These are phyloP conservation scores for Fusarium duplospermum DNA, from an alignment of 2,329 filamentous ascomycete genomes.

Conservation along the genomic window DNA sequence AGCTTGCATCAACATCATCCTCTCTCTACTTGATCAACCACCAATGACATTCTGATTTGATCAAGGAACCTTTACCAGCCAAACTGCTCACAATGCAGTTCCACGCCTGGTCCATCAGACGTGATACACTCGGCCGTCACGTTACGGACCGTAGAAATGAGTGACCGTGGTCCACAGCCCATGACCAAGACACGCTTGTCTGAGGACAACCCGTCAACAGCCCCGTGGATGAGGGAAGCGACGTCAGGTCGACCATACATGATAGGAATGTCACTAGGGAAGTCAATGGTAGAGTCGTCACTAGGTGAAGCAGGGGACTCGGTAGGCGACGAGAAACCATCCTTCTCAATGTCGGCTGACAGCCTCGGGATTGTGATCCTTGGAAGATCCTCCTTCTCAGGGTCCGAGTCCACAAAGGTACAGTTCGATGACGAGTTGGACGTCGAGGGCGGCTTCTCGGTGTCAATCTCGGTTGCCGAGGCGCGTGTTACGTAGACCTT, in stretches of 20 bases:
- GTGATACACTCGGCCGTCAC: conserved; percentile 54
- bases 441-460: conserved; percentile 13
- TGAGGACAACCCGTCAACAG: conserved; percentile 43
- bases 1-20: not conserved
- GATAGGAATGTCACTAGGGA: conserved; percentile 39
- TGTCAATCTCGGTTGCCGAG: conserved; percentile 19
- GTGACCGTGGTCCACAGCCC: conserved; percentile 58
- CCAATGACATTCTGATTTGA: not conserved
- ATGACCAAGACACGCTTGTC: conserved; percentile 55
- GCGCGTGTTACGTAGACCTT: conserved; percentile 52
- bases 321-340: conserved; percentile 17
- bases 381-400: conserved; percentile 20
- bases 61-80: conserved; percentile 49
- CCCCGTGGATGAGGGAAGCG: conserved; percentile 47
- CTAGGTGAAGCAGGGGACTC: conserved; percentile 9
- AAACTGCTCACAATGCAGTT: conserved; percentile 62
- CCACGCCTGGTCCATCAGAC: conserved; percentile 55
- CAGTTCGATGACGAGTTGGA: conserved; percentile 23
- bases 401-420: conserved; percentile 4
- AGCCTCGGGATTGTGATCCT: not conserved
- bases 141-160: conserved; percentile 57
- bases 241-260: conserved; percentile 53
- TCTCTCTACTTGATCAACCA: not conserved
- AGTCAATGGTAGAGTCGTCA: not conserved
- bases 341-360: conserved; percentile 32